These are phyloP conservation scores for Oropetium thomaeum DNA, from an alignment of 176 grass and related monocot genomes.

Conservation along the genomic window DNA sequence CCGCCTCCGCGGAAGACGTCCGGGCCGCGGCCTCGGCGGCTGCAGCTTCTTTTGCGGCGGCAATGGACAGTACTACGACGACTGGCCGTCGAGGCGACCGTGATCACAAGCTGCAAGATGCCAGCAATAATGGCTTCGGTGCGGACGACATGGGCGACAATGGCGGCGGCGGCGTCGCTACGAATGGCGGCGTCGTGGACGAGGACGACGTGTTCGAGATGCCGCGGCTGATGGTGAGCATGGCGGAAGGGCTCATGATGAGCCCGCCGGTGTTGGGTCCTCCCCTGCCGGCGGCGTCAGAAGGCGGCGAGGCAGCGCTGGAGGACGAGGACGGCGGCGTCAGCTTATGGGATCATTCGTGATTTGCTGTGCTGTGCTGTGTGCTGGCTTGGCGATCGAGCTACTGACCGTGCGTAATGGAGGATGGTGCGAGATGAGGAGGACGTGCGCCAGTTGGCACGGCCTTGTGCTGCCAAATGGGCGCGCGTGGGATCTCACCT, in stretches of 20 bases:
- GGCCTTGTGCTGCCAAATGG: neutral
- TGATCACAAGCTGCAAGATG: neutral
- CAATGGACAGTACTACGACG: no score
- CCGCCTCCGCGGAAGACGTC: constrained; percentile 50
- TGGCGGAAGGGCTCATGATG: constrained; percentile 94
- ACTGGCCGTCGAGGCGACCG: neutral
- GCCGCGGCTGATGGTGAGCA: constrained; percentile 62
- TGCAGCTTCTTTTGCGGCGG: neutral
- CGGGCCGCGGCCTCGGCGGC: constrained; percentile 32
- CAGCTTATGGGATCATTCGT: constrained; percentile 76
- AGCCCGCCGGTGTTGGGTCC: constrained; percentile 59
- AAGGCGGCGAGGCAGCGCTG: neutral
- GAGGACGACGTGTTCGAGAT: constrained; percentile 81
- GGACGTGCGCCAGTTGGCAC: neutral
- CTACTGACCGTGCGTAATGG: neutral
- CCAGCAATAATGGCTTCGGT: neutral
- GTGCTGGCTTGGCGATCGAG: neutral
- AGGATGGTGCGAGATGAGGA: neutral
- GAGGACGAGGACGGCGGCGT: constrained; percentile 26
- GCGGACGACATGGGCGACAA: neutral
- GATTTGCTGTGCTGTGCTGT: neutral
- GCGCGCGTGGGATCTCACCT: neutral
- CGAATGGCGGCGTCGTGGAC: constrained; percentile 30
- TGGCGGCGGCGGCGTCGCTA: neutral
- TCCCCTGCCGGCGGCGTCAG: neutral